Percentiles rank a stretch among this genome's conserved stretches.
Evolutionary conservation across 1,284 basidiomycete genomes (phyloP).

Genomic region (Coriolopsis trogii): DNA sequence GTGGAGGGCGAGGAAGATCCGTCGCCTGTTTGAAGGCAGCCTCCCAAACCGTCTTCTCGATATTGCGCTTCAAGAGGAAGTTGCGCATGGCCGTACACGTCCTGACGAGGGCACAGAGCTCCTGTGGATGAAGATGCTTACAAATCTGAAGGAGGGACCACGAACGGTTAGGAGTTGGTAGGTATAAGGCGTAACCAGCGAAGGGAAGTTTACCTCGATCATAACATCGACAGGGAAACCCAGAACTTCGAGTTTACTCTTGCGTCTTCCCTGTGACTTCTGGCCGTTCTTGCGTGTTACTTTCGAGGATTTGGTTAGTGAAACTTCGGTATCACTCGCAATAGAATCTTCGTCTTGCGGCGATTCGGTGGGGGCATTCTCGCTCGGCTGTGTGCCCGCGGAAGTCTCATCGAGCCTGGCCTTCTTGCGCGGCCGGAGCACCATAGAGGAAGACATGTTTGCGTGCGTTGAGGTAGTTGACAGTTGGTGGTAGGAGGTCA

Average conservation of each 20-base stretch:
- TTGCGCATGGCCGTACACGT: neutral
- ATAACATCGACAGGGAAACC: neutral
- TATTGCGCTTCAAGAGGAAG: neutral
- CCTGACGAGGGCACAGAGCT: neutral
- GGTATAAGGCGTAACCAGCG: neutral
- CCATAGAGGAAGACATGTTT: too few species aligned
- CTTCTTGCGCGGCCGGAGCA: too few species aligned
- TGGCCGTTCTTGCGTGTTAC: too few species aligned
- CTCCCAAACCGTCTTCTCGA: neutral
- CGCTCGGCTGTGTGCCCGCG: too few species aligned
- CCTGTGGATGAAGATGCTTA: neutral
- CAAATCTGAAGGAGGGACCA: neutral
- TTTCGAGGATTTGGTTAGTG: too few species aligned
- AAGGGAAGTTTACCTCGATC: neutral
- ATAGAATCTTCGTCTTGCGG: too few species aligned
- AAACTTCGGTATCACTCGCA: too few species aligned
- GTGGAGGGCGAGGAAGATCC: neutral
- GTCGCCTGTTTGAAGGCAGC: neutral
- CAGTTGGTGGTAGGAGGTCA: too few species aligned
- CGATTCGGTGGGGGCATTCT: too few species aligned
- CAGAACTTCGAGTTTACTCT: neutral
- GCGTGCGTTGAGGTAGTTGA: too few species aligned
- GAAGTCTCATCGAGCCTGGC: too few species aligned
- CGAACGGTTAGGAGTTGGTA: neutral
- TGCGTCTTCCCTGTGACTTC: too few species aligned